Evolutionary conservation across 768 basidiomycete genomes (phyloP), one percentile per base, ranked within the genome.

Genomic region (Peribolospora baueri): DNA sequence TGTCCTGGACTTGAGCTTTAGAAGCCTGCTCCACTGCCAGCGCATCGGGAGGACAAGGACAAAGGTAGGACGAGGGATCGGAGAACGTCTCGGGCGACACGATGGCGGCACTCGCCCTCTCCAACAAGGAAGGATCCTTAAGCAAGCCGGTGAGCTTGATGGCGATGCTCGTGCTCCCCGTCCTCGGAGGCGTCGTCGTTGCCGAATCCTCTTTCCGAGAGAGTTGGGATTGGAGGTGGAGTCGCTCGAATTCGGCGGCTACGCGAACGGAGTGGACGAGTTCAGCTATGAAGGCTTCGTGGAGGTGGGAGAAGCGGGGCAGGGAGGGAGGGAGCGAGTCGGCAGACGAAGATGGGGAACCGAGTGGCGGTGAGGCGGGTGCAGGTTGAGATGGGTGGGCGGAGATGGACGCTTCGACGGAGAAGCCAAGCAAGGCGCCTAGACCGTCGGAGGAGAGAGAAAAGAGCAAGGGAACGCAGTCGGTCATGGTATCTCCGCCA

Each of bases 341-440:
- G 25, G 25, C 25, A 25, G 25, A 25, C 25, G 25, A 25, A 25
- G 25, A 25, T 25, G 25, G 25, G 25, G 25, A 25, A 25, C 25
- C 25, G 25, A 25, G 25, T 25, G 25, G 25, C 25, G 25, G 25
- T 25, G 25, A 25, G 25, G 25, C 25, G 25, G 25, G 25, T 25
- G 25, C 25, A 25, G 25, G 25, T 1, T 25, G 25, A 25, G 25
- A 25, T 25, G 25, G 25, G 38, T 53, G n/a, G 52, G 11, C 52
- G 6, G 52, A 41, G 7, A 2, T n/a, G 0, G 59, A 52, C 0
- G 62, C 60, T 51, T 63, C 62, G 3, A 61, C 62, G 10, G 57
- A 59, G 61, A 59, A 63, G 53, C 61, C 61, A 51, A 63, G 57
- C 56, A 61, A 57, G 42, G 59, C 61, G 38, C 59, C 57, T 42